These are phyloP conservation scores for Kazachstania taianensis DNA, from an alignment of 805 yeast species.

Conservation along the genomic window DNA sequence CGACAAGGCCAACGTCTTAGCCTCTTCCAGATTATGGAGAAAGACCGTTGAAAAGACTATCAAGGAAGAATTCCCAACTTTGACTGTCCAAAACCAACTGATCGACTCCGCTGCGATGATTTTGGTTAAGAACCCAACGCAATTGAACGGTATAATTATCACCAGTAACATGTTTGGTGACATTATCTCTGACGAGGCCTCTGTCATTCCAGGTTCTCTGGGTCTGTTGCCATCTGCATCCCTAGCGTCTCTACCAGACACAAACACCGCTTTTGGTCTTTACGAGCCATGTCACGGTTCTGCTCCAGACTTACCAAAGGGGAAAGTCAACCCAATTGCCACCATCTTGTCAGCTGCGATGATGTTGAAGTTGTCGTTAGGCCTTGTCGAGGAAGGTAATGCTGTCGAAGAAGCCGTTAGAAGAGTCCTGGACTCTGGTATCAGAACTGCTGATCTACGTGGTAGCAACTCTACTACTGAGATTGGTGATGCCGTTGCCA, in stretches of 20 bases:
- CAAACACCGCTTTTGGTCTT: constrained; percentile 87
- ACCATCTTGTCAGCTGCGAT: constrained; percentile 92
- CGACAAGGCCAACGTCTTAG: constrained; percentile 96
- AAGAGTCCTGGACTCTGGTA: constrained; percentile 66
- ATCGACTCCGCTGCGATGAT: constrained; percentile 99
- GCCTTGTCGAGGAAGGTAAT: constrained; percentile 72
- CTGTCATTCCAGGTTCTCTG: constrained; percentile 94
- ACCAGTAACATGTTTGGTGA: constrained; percentile 98
- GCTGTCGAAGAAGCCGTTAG: constrained; percentile 85
- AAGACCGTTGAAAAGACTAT: constrained; percentile 81
- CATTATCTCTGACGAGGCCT: constrained; percentile 94
- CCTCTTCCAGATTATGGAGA: constrained; percentile 95
- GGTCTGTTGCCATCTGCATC: constrained; percentile 94
- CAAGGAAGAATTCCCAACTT: constrained; percentile 79
- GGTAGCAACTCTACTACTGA: constrained; percentile 78
- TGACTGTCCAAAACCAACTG: constrained; percentile 82
- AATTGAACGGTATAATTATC: constrained; percentile 83
- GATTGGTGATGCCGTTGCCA: constrained; percentile 90
- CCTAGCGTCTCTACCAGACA: constrained; percentile 91
- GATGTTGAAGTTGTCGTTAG: constrained; percentile 90
- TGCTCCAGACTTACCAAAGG: constrained; percentile 84
- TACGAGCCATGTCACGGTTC: constrained; percentile 99
- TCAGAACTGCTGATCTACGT: constrained; percentile 83
- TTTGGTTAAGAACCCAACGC: constrained; percentile 81
- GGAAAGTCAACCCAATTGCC: constrained; percentile 92